phyloP scores from a whole-genome alignment of 306 rosid genomes.

The Vigna radiata region DNA sequence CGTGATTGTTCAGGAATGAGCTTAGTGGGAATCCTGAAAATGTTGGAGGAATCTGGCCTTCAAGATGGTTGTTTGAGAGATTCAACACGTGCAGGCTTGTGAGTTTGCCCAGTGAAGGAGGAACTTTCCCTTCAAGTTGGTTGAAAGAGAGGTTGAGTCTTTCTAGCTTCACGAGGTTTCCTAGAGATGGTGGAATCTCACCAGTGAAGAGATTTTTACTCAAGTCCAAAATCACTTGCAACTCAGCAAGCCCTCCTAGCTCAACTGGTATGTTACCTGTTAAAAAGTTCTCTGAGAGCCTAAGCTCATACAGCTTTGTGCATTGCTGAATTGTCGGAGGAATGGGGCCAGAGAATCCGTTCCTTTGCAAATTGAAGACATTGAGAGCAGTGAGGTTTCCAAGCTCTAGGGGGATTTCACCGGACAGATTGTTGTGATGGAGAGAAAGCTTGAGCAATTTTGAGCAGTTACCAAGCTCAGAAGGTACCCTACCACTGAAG shows the following conservation, averaged over 20 bases:
- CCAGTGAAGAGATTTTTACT: constrained; percentile 72
- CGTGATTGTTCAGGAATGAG: constrained; percentile 71
- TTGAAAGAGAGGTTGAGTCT: constrained; percentile 82
- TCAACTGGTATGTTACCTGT: constrained; percentile 69
- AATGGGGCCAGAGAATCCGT: constrained; percentile 73
- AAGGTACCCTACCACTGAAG: constrained; percentile 71
- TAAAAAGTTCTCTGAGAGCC: constrained; percentile 78
- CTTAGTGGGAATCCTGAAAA: constrained; percentile 73
- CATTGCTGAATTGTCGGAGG: constrained; percentile 73
- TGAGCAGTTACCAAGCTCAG: constrained; percentile 78
- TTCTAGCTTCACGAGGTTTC: constrained; percentile 82
- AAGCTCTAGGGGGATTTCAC: constrained; percentile 77
- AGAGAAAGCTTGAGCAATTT: constrained; percentile 79
- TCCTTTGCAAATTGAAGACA: constrained; percentile 76
- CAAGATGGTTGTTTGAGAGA: constrained; percentile 77
- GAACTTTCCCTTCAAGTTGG: constrained; percentile 71
- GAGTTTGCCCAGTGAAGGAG: constrained; percentile 69
- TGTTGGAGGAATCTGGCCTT: constrained; percentile 73
- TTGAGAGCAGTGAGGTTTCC: constrained; percentile 85
- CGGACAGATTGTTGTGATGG: constrained; percentile 76
- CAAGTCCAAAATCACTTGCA: constrained; percentile 87
- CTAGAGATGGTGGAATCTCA: constrained; percentile 76
- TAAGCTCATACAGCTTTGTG: constrained; percentile 76
- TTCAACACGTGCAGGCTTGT: constrained; percentile 86
- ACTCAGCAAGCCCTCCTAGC: constrained; percentile 72